Evolutionary conservation across 164 flowering plant genomes (phyloP), one percentile per base, ranked within the genome.

Genomic region (Aristolochia fimbriata): DNA sequence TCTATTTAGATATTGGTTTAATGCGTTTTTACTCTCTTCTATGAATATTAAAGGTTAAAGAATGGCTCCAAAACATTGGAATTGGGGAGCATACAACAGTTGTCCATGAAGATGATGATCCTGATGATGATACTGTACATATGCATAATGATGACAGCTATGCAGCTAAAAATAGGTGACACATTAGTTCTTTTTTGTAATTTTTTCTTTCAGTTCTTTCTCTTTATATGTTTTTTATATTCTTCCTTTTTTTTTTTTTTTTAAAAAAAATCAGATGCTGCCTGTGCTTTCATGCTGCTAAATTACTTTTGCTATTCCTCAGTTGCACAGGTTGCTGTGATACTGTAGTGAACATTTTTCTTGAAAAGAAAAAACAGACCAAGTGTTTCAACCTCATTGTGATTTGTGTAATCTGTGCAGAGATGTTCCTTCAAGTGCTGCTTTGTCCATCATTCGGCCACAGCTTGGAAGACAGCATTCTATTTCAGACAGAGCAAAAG

Each of bases 51-150:
- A 80, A 94, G 99, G 96, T 88, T 65, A 91, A 76, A 85, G 99
- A 94, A 73, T 94, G 97, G 96, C 99, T 94, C 76, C 97, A 86
- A 83, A 91, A 82, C 73, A 76, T 91, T 61, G 99, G 99, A 65
- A 81, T 94, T 58, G 99, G 91, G 70, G 99, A 91, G 62, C 87
- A 88, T 41, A 62, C 84, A 53, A 61, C 87, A 30, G 83, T 81
- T 47, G 75, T 76, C 27, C 96, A 85, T 59, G 97, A 84, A 65
- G 95, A 87, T 20, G 97, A 94, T 62, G 97, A 85, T 58, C 78
- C 73, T 48, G 96, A 88, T 70, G 99, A 88, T 53, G 96, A 83
- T 24, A 55, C 77, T 63, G 69, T 73, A 70, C 81, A 77, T 23
- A 22, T 80, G 31, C 84, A 86, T 71, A 77, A 76, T 47, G 97